Conservation (phyloP, 306 rosid genomes). For the Trichosanthes cucumerina region DNA sequence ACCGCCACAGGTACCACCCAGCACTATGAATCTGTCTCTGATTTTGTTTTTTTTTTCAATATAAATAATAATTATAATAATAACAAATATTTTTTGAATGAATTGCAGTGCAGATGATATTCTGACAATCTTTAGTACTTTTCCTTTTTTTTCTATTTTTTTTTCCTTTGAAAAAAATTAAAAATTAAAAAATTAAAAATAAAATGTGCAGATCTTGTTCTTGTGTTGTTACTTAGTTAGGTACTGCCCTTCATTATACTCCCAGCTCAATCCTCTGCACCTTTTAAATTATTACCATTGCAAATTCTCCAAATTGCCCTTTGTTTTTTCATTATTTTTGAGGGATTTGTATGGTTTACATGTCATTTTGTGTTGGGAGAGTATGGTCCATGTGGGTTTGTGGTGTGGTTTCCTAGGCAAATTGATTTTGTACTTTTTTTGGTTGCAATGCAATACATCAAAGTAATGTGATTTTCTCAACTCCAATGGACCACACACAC, state of each 20-base stretch:
- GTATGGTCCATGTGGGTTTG: neutral
- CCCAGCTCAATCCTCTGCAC: neutral
- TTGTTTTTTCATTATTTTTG: neutral
- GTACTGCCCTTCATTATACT: conserved; percentile 4
- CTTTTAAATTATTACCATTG: neutral
- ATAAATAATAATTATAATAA: neutral
- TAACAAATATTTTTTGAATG: neutral
- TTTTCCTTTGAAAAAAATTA: neutral
- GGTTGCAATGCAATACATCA: neutral
- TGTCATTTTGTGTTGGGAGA: neutral
- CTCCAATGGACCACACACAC: neutral
- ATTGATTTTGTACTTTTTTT: neutral
- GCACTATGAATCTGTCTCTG: neutral
- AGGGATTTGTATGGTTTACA: neutral
- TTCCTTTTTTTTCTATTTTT: neutral
- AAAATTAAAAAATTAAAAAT: neutral
- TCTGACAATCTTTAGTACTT: neutral
- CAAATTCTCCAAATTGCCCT: neutral
- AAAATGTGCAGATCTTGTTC: conserved; percentile 1
- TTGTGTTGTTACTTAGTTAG: neutral
- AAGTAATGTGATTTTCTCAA: neutral
- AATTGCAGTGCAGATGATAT: neutral
- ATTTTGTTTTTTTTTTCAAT: conserved; percentile 3
- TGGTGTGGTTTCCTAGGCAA: neutral
- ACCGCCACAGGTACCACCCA: neutral